Percentiles rank a stretch among this genome's conserved stretches.
Conservation (phyloP, 202 grass and related monocot species). For the Setaria italica region DNA sequence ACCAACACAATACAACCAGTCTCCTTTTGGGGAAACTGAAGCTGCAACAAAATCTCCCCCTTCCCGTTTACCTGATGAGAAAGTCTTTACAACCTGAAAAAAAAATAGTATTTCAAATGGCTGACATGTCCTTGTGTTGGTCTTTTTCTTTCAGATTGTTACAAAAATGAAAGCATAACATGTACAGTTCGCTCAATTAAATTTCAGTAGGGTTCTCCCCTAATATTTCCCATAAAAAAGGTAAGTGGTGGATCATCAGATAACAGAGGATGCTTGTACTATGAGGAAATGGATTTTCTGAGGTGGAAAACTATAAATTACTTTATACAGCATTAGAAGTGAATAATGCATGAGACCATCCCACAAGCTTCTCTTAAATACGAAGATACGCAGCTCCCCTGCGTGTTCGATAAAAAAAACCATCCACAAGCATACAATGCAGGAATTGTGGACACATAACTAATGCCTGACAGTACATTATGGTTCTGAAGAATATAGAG, state of each 20-base stretch:
- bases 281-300: not conserved
- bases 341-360: slow-evolving; percentile 2
- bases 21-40: slow-evolving; percentile 94
- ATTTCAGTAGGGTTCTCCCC: slow-evolving; percentile 15
- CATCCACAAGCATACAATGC: not conserved
- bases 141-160: slow-evolving; percentile 1
- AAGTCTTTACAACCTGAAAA: slow-evolving; percentile 92
- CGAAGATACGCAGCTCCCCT: no score
- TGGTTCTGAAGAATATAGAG: slow-evolving; percentile 20
- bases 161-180: not conserved
- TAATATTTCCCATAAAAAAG: not conserved
- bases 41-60: slow-evolving; percentile 96
- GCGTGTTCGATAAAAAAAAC: no score
- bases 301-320: not conserved
- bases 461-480: not conserved
- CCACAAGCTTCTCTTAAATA: not conserved
- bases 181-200: not conserved
- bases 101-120: slow-evolving; percentile 13
- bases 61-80: slow-evolving; percentile 93
- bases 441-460: not conserved
- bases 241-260: slow-evolving; percentile 21
- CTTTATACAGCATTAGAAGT: not conserved
- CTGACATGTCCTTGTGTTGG: not conserved
- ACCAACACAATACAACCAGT: slow-evolving; percentile 98
- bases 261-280: slow-evolving; percentile 23